Evolutionary conservation across 1,284 basidiomycete genomes (phyloP).

Genomic region (Sutorius eximius): DNA sequence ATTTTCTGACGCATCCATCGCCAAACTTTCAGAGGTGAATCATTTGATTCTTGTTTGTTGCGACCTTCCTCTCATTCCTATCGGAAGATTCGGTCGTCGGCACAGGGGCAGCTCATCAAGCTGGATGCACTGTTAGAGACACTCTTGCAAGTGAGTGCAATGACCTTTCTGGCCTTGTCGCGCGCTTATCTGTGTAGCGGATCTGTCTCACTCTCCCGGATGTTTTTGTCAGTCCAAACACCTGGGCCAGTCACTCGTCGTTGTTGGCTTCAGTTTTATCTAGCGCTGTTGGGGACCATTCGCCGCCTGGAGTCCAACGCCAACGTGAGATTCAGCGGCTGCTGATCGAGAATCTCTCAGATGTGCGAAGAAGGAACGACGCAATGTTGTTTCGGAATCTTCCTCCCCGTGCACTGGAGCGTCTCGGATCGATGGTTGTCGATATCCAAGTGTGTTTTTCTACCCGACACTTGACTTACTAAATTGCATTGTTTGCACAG

Average conservation of each 20-base stretch:
- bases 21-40: slow-evolving; percentile 68
- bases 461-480: neutral
- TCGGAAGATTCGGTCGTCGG: slow-evolving; percentile 52
- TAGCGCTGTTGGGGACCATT: slow-evolving; percentile 35
- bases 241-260: slow-evolving; percentile 56
- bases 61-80: neutral
- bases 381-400: slow-evolving; percentile 74
- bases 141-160: slow-evolving; percentile 55
- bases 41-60: neutral
- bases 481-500: slow-evolving; percentile 37
- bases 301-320: slow-evolving; percentile 36
- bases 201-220: slow-evolving; percentile 66
- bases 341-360: slow-evolving; percentile 50
- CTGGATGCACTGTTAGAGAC: slow-evolving; percentile 56
- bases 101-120: slow-evolving; percentile 54
- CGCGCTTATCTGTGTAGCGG: slow-evolving; percentile 43
- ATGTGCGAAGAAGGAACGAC: slow-evolving; percentile 71
- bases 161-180: neutral
- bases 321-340: slow-evolving; percentile 44
- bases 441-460: slow-evolving; percentile 63
- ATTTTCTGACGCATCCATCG: slow-evolving; percentile 66
- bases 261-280: slow-evolving; percentile 49
- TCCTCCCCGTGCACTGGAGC: slow-evolving; percentile 56
- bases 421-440: slow-evolving; percentile 62
- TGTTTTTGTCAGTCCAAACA: slow-evolving; percentile 69